Percentiles rank a stretch among this genome's conserved stretches.
Conservation (phyloP, 169 alveolate genomes). For the Babesia bigemina region DNA sequence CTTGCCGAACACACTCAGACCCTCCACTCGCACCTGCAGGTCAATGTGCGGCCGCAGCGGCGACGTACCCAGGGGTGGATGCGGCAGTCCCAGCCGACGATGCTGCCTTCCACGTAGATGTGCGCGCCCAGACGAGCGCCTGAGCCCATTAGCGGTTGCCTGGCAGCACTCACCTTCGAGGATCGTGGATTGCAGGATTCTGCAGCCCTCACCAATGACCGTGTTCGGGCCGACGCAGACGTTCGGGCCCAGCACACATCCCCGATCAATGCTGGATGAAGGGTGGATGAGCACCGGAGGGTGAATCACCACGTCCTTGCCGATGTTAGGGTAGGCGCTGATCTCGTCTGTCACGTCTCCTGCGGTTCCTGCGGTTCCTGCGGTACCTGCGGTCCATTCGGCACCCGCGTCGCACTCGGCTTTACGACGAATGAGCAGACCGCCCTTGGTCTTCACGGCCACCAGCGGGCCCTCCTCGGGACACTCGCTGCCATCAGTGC, state of each 20-base stretch:
- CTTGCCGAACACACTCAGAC: constrained; percentile 61
- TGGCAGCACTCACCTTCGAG: constrained; percentile 72
- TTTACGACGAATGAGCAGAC: not conserved
- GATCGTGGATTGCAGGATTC: constrained; percentile 86
- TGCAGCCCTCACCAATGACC: constrained; percentile 89
- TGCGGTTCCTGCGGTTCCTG: not conserved
- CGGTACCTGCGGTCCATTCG: too few species aligned
- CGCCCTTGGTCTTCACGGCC: constrained; percentile 21
- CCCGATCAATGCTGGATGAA: constrained; percentile 83
- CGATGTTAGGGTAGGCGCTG: constrained; percentile 7
- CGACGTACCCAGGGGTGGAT: constrained; percentile 48
- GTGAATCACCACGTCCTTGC: constrained; percentile 13
- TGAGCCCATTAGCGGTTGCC: not conserved
- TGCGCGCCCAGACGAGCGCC: constrained; percentile 39
- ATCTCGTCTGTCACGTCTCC: constrained; percentile 6
- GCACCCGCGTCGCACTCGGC: not conserved
- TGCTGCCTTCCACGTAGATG: constrained; percentile 55
- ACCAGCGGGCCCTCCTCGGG: not conserved
- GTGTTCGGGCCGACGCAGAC: constrained; percentile 92
- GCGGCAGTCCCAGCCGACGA: constrained; percentile 65
- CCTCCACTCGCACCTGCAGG: constrained; percentile 55
- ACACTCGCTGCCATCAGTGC: not conserved
- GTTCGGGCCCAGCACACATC: constrained; percentile 89
- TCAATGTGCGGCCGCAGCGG: not conserved
- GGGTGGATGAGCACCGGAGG: constrained; percentile 54